phyloP scores from a whole-genome alignment of 2,329 filamentous ascomycete genomes.

The Rhynchosporium agropyri region DNA sequence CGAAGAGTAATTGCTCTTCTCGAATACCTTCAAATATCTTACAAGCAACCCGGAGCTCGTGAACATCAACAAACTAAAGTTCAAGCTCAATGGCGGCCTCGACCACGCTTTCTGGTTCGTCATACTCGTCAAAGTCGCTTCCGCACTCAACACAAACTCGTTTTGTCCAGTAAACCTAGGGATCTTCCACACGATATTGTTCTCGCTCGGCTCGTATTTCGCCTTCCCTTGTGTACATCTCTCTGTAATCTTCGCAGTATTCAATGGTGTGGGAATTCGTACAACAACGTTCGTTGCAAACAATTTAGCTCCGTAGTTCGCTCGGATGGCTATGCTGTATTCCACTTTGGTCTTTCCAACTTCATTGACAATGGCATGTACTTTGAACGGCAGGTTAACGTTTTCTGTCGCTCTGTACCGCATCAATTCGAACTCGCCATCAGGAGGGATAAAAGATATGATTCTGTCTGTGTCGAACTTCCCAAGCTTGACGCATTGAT shows the following conservation, averaged over 20 bases:
- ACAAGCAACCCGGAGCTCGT: constrained; percentile 92
- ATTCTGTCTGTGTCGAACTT: constrained; percentile 97
- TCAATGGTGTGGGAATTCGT: constrained; percentile 91
- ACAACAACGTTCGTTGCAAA: constrained; percentile 97
- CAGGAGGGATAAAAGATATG: constrained; percentile 94
- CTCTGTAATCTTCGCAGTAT: constrained; percentile 92
- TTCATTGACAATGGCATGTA: constrained; percentile 98
- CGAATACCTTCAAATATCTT: constrained; percentile 96
- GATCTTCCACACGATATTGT: constrained; percentile 99
- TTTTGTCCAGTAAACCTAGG: constrained; percentile 97
- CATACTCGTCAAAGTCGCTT: constrained; percentile 93
- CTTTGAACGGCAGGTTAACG: constrained; percentile 97
- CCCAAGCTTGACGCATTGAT: constrained; percentile 96
- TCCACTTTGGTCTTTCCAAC: constrained; percentile 96
- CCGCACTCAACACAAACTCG: constrained; percentile 92
- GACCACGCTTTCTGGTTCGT: constrained; percentile 98
- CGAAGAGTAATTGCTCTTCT: constrained; percentile 98
- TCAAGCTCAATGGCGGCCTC: constrained; percentile 86
- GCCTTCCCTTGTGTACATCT: constrained; percentile 94
- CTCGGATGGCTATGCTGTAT: constrained; percentile 96
- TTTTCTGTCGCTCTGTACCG: constrained; percentile 97
- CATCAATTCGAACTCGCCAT: constrained; percentile 99
- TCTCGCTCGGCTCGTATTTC: constrained; percentile 97
- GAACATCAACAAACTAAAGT: constrained; percentile 96
- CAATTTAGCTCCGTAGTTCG: constrained; percentile 94